Base-by-base conservation (phyloP, 2,329 filamentous ascomycete genomes). In the Penicillium palitans region DNA sequence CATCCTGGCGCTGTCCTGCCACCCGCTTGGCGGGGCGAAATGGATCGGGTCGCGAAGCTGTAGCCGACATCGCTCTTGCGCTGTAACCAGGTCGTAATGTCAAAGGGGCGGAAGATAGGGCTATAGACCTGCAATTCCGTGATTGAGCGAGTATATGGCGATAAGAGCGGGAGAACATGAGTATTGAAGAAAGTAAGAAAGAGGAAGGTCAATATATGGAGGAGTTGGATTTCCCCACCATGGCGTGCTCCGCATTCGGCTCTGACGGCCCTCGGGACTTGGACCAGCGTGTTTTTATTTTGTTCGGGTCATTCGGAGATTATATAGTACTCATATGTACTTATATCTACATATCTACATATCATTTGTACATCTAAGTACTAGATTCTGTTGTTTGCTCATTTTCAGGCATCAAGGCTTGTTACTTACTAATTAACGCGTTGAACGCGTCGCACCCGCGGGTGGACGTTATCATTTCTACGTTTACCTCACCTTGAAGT, bases 1-100 rank as follows among this genome's bases (percentile, higher is more conserved):
- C 80, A 80, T 82, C 80, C 66, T 80, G 79, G 58, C 77, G 76
- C 63, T 81, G 79, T 35, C 78, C 78, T 37, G 79, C 79, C 45
- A 82, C 79, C 66, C 80, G 73, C 60, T 70, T 71, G 29, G 80
- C 80, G 39, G 80, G 80, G 27, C 72, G 71, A 63, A 80, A 82
- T 21, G 74, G 76, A 58, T 78, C 76, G 31, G 70, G 62, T 63
- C 71, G 71, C 54, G 70, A 58, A 62, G 72, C 60, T 51, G 73
- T 76, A 51, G 72, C 70, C 51, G 76, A 76, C 76, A 78, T 78
- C 61, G 70, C 59, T 72, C 74, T 72, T 57, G 61, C 60, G 61
- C 58, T 59, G 60, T 56, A 59, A 60, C 39, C 42, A 41, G 61
- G 46, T 60, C 61, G 67, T 61, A 60, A 50, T 52, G 21, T 46